Evolutionary conservation across 116 monocot genomes (phyloP), one percentile per base, ranked within the genome.

Genomic region (Papilionanthe hybrid): DNA sequence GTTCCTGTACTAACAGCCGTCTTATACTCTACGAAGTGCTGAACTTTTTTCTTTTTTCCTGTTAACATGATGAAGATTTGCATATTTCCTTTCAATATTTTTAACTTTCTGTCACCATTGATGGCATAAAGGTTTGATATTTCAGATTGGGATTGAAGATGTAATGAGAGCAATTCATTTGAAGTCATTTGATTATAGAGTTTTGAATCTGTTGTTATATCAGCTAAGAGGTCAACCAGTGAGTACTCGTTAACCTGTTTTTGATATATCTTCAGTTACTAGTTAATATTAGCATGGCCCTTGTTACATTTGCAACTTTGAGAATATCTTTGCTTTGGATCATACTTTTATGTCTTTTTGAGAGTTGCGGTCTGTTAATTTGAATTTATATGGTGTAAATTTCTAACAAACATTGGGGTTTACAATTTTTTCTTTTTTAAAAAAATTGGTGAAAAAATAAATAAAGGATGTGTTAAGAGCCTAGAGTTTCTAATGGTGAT

Each of bases 121-220:
- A 47, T 13, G 75, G 12, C 20, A 50, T 28, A 75, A 48, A 75
- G 13, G 9, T 44, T 53, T 73, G 20, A 73, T 73, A 49, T 49
- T 83, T 28, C 87, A 96, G 96, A 87, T 96, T 77, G 79, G 72
- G 22, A 85, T 89, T 85, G 96, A 93, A 77, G 93, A 96, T 85
- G 92, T 86, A 19, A 83, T 90, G 86, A 85, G 77, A 84, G 93
- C 96, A 63, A 84, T 96, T 84, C 91, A 88, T 84, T 88, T 96
- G 17, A 96, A 96, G 89, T 96, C 93, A 66, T 96, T 96, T 82
- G 96, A 96, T 72, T 96, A 96, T 84, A 84, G 96, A 72, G 89
- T 96, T 42, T 75, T 96, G 75, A 92, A 93, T 82, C 90, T 93
- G 79, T 85, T 96, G 83, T 78, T 96, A 78, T 96, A 90, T 78